Evolutionary conservation across 2,329 filamentous ascomycete species (phyloP), one percentile per base, ranked within the genome.

Genomic region (Hypoxylon sp.): DNA sequence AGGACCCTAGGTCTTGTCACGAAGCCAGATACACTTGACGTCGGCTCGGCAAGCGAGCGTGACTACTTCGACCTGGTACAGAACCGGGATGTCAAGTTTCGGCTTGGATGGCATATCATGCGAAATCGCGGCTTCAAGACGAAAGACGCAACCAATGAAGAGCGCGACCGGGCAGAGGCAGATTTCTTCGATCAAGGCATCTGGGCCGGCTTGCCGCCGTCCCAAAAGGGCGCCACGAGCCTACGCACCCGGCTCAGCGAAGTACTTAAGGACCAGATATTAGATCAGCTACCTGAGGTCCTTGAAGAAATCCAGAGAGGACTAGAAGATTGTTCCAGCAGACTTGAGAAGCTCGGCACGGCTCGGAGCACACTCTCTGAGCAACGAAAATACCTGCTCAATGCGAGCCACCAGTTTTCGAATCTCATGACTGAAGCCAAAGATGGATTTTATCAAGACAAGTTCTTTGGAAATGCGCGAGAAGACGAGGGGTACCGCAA

Each of bases 21-120:
- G 0, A 85, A 85, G 67, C 81, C 81, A 1, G 83, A 85, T 51
- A 68, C 69, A 0, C 62, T 75, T 14, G 59, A 62, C 25, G 43
- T 56, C 0, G 78, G 77, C 2, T 82, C 82, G 0, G 78, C 77
- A 1, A 78, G 74, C 16, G 82, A 85, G 68, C 62, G 58, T 0
- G 63, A 74, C 3, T 85, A 79, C 53, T 48, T 83, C 2, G 68
- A 75, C 0, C 75, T 85, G 1, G 81, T 81, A 0, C 76, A 74
- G 48, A 86, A 85, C 53, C 70, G 76, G 4, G 79, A 85, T 5
- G 78, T 83, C 0, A 69, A 78, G 5, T 81, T 87, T 25, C 74
- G 78, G 0, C 81, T 86, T 0, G 84, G 85, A 0, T 87, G 84
- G 83, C 83, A 86, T 62, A 79, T 85, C 0, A 70, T 87, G 8